phyloP scores from a whole-genome alignment of 352 stramenopile genomes.

The Phytophthora ramorum region DNA sequence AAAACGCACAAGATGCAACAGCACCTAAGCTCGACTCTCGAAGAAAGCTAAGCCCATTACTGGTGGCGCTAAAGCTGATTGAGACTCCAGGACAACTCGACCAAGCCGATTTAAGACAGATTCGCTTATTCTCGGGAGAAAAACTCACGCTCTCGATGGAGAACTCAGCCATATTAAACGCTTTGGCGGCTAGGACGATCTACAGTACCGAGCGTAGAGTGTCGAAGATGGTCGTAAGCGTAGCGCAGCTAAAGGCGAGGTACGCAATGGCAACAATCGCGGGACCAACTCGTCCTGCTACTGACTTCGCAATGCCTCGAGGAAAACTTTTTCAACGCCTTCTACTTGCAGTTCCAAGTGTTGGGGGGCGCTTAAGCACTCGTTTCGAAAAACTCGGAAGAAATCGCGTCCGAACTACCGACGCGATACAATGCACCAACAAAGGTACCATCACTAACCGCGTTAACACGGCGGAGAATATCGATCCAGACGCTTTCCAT shows the following conservation, averaged over 20 bases:
- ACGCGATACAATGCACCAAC: neutral
- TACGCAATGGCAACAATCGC: neutral
- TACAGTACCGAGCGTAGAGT: neutral
- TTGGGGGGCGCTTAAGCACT: slow-evolving; percentile 28
- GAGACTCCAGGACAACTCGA: neutral
- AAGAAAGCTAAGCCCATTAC: neutral
- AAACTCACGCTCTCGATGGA: neutral
- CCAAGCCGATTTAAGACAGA: neutral
- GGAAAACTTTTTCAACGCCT: slow-evolving; percentile 21
- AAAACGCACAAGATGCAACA: too few species aligned
- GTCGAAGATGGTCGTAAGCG: neutral
- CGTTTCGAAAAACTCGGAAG: slow-evolving; percentile 21
- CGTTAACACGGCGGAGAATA: neutral
- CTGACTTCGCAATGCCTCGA: slow-evolving; percentile 3
- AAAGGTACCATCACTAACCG: too few species aligned
- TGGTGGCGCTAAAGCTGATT: neutral
- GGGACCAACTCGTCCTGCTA: slow-evolving; percentile 17
- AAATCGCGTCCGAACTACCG: neutral
- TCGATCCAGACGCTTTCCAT: neutral
- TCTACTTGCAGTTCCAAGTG: slow-evolving; percentile 20
- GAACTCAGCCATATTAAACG: neutral
- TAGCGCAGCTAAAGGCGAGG: neutral
- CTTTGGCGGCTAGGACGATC: neutral
- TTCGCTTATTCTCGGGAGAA: neutral
- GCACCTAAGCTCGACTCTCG: neutral